Conservation (phyloP, 169 alveolate species). For the Babesia gibsoni region DNA sequence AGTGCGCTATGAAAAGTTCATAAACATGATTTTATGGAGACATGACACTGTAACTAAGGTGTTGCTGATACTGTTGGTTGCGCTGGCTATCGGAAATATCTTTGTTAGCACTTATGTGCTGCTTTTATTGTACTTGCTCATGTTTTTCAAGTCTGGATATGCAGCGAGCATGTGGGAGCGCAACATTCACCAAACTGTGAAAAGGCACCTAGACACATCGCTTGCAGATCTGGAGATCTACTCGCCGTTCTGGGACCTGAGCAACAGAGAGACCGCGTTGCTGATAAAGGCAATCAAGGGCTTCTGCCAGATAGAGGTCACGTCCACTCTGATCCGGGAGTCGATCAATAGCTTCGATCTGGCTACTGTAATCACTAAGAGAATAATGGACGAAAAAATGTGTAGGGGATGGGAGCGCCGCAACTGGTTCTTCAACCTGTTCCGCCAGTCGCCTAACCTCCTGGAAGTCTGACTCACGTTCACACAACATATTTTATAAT, state of each 20-base stretch:
- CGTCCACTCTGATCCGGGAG: constrained; percentile 44
- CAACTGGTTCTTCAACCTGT: constrained; percentile 57
- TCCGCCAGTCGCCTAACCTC: constrained; percentile 62
- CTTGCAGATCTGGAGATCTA: constrained; percentile 48
- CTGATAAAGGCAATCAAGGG: constrained; percentile 25
- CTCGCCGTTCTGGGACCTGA: constrained; percentile 64
- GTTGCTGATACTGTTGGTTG: constrained; percentile 22
- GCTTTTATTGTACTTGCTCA: constrained; percentile 34
- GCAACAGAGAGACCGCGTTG: constrained; percentile 32
- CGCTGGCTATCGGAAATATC: constrained; percentile 24
- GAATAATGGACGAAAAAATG: constrained; percentile 26
- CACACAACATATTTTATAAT: constrained; percentile 12
- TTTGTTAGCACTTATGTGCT: constrained; percentile 27
- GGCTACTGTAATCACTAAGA: constrained; percentile 33
- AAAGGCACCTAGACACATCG: constrained; percentile 33
- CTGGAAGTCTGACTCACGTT: constrained; percentile 15
- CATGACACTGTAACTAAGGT: constrained; percentile 34
- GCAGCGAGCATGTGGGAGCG: constrained; percentile 61
- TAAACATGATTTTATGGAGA: constrained; percentile 62
- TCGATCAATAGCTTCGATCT: constrained; percentile 37
- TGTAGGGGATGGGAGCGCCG: constrained; percentile 29
- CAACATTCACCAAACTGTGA: constrained; percentile 10
- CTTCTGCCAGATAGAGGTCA: constrained; percentile 43
- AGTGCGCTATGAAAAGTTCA: constrained; percentile 56
- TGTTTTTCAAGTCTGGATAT: constrained; percentile 55